These are phyloP conservation scores for Caloboletus firmus DNA, from an alignment of 1,284 basidiomycete species.

Conservation along the genomic window DNA sequence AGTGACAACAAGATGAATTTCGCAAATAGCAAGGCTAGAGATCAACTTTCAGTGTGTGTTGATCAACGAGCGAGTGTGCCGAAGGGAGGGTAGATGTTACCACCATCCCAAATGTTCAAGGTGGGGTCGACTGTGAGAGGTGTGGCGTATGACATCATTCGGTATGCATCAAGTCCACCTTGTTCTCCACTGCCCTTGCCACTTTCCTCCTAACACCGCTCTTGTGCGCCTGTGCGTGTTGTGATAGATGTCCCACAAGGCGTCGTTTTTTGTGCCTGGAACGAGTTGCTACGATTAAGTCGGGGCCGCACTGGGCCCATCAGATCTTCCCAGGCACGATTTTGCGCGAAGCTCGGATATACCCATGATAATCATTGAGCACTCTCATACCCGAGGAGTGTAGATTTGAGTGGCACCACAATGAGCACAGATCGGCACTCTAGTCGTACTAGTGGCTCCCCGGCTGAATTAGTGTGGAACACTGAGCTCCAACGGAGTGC, in stretches of 20 bases:
- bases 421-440: background rate
- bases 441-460: background rate
- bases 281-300: background rate
- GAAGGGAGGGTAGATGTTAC: background rate
- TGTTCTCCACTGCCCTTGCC: background rate
- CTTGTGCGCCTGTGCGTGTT: background rate
- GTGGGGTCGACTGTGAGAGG: background rate
- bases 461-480: background rate
- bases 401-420: no score
- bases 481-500: background rate
- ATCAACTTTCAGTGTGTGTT: background rate
- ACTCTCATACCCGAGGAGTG: background rate
- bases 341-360: background rate
- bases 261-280: background rate
- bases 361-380: background rate
- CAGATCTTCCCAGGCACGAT: background rate
- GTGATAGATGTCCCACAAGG: background rate
- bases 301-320: background rate
- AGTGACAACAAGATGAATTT: background rate
- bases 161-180: background rate
- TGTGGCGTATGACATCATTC: slow-evolving; percentile 4
- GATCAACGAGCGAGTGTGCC: background rate
- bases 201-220: background rate
- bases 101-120: background rate
- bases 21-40: background rate